Percentiles rank a stretch among this genome's conserved stretches.
These are phyloP conservation scores for Pyrenula massariospora DNA, from an alignment of 495 filamentous ascomycete genomes.

Conservation along the genomic window DNA sequence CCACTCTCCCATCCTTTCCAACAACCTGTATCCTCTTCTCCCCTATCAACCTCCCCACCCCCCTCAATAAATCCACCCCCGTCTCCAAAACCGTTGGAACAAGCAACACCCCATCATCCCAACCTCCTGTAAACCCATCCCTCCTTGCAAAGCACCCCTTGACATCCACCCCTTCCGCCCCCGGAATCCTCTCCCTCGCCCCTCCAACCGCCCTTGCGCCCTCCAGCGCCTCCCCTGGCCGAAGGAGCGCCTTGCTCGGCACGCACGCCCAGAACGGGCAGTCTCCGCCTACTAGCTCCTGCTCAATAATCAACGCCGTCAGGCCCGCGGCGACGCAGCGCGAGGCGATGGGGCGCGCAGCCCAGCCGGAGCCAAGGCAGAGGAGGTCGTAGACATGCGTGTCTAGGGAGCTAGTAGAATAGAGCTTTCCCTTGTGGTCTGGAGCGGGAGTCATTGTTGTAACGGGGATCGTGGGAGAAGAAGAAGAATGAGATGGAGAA, in stretches of 20 bases:
- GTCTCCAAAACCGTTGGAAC: neutral
- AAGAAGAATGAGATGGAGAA: too few relatives aligned
- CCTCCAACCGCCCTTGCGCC: slow-evolving; percentile 8
- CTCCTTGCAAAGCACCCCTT: slow-evolving; percentile 10
- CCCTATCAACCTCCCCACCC: slow-evolving; percentile 1
- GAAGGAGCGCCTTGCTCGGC: slow-evolving; percentile 10
- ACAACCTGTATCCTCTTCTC: neutral
- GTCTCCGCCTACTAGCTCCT: slow-evolving; percentile 13
- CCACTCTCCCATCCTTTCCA: neutral
- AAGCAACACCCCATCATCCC: slow-evolving; percentile 7
- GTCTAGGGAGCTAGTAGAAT: slow-evolving; percentile 4
- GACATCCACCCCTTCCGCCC: slow-evolving; percentile 5
- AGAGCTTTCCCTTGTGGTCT: too few relatives aligned
- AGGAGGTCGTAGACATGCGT: slow-evolving; percentile 7
- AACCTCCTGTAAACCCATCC: slow-evolving; percentile 5
- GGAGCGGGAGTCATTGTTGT: too few relatives aligned
- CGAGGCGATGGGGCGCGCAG: slow-evolving; percentile 1
- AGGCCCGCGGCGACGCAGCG: slow-evolving; percentile 6
- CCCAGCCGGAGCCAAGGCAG: slow-evolving; percentile 7
- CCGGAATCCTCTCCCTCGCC: slow-evolving; percentile 6
- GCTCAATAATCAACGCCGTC: slow-evolving; percentile 4
- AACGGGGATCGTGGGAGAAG: too few relatives aligned
- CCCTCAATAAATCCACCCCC: neutral
- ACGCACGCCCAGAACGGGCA: slow-evolving; percentile 13
- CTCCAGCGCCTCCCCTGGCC: slow-evolving; percentile 11